A percentile compares a stretch with the other conserved stretches of the same genome.
Evolutionary conservation across 306 rosid species (phyloP).

Genomic region (barrel medic (Medicago truncatula)): DNA sequence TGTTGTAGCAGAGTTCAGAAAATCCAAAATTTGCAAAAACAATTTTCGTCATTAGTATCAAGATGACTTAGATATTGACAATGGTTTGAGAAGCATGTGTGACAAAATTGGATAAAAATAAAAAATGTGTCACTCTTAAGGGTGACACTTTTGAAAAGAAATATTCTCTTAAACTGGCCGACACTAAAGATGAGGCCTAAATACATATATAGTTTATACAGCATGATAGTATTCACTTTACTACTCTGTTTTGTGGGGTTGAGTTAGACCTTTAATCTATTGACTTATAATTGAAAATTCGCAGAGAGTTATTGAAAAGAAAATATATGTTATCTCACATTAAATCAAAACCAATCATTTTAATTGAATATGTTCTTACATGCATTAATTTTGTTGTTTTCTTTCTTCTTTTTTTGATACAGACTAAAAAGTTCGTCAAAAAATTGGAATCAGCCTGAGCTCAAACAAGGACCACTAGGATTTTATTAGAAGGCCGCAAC

Average conservation of each 20-base stretch:
- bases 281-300: not conserved
- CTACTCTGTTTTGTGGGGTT: not conserved
- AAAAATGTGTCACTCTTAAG: too few relatives aligned
- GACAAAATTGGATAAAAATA: too few relatives aligned
- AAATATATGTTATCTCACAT: too few relatives aligned
- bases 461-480: constrained; percentile 25
- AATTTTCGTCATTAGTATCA: not conserved
- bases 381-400: not conserved
- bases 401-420: constrained; percentile 47
- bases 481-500: constrained; percentile 27
- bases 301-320: not conserved
- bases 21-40: not conserved
- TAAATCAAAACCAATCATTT: too few relatives aligned
- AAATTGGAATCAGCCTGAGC: constrained; percentile 68
- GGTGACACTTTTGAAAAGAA: too few relatives aligned
- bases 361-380: not conserved
- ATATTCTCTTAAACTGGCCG: too few relatives aligned
- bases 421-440: constrained; percentile 75
- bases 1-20: too few relatives aligned
- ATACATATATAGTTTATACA: too few relatives aligned
- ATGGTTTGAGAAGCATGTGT: not conserved
- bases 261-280: not conserved
- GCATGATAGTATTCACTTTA: not conserved
- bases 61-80: not conserved
- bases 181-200: too few relatives aligned